Evolutionary conservation across 495 filamentous ascomycete genomes (phyloP), one percentile per base, ranked within the genome.

Genomic region (Aspergillus haitiensis): DNA sequence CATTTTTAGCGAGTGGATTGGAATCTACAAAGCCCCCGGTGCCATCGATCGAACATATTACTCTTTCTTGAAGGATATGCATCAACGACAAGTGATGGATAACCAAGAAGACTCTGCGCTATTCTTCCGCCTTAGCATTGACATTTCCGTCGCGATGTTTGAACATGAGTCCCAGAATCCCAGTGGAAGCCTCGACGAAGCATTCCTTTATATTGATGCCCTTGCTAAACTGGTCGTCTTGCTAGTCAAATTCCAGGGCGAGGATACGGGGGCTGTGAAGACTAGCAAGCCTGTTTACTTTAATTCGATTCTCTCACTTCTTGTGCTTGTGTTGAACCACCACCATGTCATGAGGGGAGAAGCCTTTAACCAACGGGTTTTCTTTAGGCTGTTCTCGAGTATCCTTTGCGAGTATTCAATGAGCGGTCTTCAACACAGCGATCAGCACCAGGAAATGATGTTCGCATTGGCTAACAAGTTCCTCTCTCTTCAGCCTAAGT

Each of bases 1-100:
- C 67, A 81, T 96, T 44, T 96, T 99, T 69, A 89, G 88, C 9
- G 94, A 98, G 70, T 99, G 94, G 94, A 82, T 92, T 56, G 84
- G 87, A 40, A 81, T 98, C 13, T 92, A 85, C 77, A 85, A 88
- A 71, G 88, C 89, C 50, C 80, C 82, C 9, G 82, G 84, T 60
- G 84, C 86, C 0, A 84, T 84, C 10, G 88, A 92, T 33, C 90
- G 88, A 65, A 81, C 88, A 0, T 79, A 84, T 53, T 73, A 80
- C 7, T 84, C 90, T 2, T 99, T 98, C 73, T 84, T 98, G 39
- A 85, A 87, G 51, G 95, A 97, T 70, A 75, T 97, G 66, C 86
- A 92, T 65, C 80, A 88, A 42, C 80, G 82, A 60, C 79, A 87
- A 36, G 78, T 92, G 13, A 81, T 97, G 64, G 79, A 80, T 51